A percentile compares a stretch with the other conserved stretches of the same genome.
phyloP scores from a whole-genome alignment of 2,329 filamentous ascomycete species.

The Talaromyces sp. region DNA sequence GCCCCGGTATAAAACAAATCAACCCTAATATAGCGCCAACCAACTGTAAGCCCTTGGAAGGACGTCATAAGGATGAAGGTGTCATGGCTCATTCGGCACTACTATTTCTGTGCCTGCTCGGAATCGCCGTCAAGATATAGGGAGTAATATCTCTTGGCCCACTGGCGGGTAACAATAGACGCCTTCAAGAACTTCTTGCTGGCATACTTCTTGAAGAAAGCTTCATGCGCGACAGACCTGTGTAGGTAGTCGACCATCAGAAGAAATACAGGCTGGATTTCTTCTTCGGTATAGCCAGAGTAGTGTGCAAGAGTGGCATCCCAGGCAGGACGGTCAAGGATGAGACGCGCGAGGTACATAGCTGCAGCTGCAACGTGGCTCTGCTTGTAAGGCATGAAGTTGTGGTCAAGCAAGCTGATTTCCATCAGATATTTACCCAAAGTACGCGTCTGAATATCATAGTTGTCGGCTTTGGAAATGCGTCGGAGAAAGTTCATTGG shows the following conservation, averaged over 20 bases:
- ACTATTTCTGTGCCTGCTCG: slow-evolving; percentile 19
- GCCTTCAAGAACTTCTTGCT: slow-evolving; percentile 99
- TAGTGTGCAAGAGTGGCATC: slow-evolving; percentile 86
- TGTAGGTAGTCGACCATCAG: slow-evolving; percentile 97
- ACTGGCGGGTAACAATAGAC: slow-evolving; percentile 84
- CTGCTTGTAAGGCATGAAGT: slow-evolving; percentile 84
- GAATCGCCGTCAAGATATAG: slow-evolving; percentile 36
- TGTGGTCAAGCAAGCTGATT: slow-evolving; percentile 91
- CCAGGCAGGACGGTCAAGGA: slow-evolving; percentile 89
- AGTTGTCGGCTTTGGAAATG: slow-evolving; percentile 98
- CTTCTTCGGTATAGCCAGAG: slow-evolving; percentile 85
- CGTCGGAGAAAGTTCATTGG: slow-evolving; percentile 99
- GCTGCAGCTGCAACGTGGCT: slow-evolving; percentile 87
- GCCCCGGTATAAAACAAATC: slow-evolving; percentile 19
- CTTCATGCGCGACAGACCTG: slow-evolving; percentile 85
- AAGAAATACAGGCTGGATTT: slow-evolving; percentile 86
- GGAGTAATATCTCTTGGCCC: slow-evolving; percentile 75
- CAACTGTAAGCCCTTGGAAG: slow-evolving; percentile 14
- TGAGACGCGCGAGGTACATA: slow-evolving; percentile 91
- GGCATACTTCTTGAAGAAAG: slow-evolving; percentile 99
- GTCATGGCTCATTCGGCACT: slow-evolving; percentile 15
- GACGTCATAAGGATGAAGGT: slow-evolving; percentile 17
- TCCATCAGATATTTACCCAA: slow-evolving; percentile 97
- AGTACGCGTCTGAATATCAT: slow-evolving; percentile 96
- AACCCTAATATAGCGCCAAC: slow-evolving; percentile 16